Percentiles rank a stretch among this genome's conserved stretches.
phyloP scores from a whole-genome alignment of 129 eudicot genomes.

The Arctium minus region DNA sequence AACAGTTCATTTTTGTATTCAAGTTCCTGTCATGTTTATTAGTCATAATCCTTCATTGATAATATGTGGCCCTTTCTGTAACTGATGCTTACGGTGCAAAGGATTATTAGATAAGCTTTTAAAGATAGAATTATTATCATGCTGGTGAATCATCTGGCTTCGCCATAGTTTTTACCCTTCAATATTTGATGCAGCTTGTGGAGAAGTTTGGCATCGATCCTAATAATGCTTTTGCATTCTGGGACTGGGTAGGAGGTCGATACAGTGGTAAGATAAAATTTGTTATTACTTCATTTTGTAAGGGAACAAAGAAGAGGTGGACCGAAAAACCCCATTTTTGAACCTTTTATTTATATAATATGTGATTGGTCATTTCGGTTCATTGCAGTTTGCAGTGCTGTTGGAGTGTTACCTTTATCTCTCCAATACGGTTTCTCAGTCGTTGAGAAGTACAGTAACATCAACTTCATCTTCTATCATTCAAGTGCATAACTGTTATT shows the following conservation, averaged over 20 bases:
- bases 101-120: neutral
- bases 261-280: slow-evolving; percentile 71
- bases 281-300: neutral
- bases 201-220: slow-evolving; percentile 98
- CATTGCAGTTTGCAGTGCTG: slow-evolving; percentile 95
- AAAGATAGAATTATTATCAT: neutral
- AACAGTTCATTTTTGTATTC: neutral
- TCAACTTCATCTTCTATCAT: slow-evolving; percentile 10
- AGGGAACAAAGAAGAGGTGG: neutral
- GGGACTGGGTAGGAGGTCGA: slow-evolving; percentile 99
- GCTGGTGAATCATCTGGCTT: neutral
- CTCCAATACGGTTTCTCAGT: slow-evolving; percentile 92
- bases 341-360: neutral
- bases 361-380: slow-evolving; percentile 25
- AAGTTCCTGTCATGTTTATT: neutral
- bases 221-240: slow-evolving; percentile 95
- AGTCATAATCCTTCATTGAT: neutral
- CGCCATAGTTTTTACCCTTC: neutral
- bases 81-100: neutral
- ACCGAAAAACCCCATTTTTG: neutral
- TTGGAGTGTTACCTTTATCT: slow-evolving; percentile 93
- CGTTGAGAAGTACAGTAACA: slow-evolving; percentile 75
- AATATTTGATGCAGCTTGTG: slow-evolving; percentile 65
- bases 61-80: neutral
- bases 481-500: neutral